Conservation (phyloP, 129 eudicot species). For the Calendula officinalis region DNA sequence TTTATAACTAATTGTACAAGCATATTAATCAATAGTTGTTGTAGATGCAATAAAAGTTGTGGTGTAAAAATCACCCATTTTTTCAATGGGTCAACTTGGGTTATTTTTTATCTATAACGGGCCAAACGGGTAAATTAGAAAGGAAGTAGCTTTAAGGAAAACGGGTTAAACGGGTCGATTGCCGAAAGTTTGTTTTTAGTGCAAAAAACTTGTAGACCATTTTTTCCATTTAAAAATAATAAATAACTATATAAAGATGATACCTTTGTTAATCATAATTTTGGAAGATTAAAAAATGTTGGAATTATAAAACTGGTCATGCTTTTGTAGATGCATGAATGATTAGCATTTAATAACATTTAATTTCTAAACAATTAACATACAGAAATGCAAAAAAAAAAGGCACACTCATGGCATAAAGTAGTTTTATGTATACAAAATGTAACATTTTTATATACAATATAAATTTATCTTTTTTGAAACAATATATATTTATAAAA, state of each 20-base stretch:
- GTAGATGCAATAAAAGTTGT: too few species aligned
- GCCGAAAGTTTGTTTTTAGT: too few species aligned
- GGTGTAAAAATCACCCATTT: too few species aligned
- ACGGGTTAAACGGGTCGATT: too few species aligned
- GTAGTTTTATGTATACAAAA: background rate
- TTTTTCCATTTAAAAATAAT: background rate
- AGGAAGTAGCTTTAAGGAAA: too few species aligned
- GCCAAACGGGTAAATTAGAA: too few species aligned
- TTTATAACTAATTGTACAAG: too few species aligned
- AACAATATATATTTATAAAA: background rate
- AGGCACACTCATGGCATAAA: background rate
- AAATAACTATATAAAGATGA: background rate
- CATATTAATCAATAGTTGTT: too few species aligned
- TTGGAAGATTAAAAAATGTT: background rate
- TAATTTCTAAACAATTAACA: background rate
- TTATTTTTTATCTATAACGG: too few species aligned
- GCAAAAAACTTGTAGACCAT: background rate
- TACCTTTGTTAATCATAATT: background rate
- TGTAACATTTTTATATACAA: too few species aligned
- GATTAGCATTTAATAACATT: background rate
- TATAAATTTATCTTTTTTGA: too few species aligned
- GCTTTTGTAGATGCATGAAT: conserved; percentile 12
- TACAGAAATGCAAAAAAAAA: background rate
- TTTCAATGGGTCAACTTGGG: too few species aligned
- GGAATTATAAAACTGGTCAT: conserved; percentile 1